Evolutionary conservation across 2,329 filamentous ascomycete species (phyloP).

Genomic region (Aspergillus sp.): DNA sequence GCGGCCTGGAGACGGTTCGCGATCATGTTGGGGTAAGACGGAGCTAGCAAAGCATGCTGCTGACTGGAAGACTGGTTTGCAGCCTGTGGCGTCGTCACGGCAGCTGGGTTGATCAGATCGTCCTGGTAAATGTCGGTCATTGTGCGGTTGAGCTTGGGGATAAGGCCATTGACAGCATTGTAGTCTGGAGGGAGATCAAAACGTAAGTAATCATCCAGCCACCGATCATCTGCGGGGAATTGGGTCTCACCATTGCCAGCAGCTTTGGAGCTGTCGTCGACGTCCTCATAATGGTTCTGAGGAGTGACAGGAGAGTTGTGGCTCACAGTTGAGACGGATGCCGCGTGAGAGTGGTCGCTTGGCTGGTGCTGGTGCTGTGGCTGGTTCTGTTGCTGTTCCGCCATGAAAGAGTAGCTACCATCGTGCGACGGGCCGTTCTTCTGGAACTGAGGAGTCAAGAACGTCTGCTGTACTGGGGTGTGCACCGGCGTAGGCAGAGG

Average conservation of each 20-base stretch:
- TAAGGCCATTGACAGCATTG: constrained; percentile 40
- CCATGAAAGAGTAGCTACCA: constrained; percentile 46
- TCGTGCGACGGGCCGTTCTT: constrained; percentile 47
- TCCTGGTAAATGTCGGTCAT: constrained; percentile 84
- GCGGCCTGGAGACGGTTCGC: constrained; percentile 75
- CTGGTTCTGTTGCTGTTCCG: constrained; percentile 46
- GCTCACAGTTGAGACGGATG: constrained; percentile 61
- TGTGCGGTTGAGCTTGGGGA: constrained; percentile 79
- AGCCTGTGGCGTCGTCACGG: constrained; percentile 36
- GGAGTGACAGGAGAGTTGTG: constrained; percentile 63
- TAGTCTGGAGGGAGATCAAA: constrained; percentile 57
- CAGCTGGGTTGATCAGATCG: constrained; percentile 69
- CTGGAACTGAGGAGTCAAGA: constrained; percentile 48
- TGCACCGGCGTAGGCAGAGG: constrained; percentile 57
- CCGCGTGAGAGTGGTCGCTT: constrained; percentile 51
- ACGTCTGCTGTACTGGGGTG: constrained; percentile 54
- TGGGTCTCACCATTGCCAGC: constrained; percentile 57
- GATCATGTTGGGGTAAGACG: constrained; percentile 64
- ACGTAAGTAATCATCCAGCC: constrained; percentile 69
- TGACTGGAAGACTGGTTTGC: constrained; percentile 25
- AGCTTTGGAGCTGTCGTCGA: constrained; percentile 49
- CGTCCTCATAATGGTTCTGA: constrained; percentile 55
- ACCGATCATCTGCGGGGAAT: constrained; percentile 38
- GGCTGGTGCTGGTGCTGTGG: constrained; percentile 41
- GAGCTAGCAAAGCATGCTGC: constrained; percentile 43